Evolutionary conservation across 108 stramenopile species (phyloP).

Genomic region (Skeletonema costatum): DNA sequence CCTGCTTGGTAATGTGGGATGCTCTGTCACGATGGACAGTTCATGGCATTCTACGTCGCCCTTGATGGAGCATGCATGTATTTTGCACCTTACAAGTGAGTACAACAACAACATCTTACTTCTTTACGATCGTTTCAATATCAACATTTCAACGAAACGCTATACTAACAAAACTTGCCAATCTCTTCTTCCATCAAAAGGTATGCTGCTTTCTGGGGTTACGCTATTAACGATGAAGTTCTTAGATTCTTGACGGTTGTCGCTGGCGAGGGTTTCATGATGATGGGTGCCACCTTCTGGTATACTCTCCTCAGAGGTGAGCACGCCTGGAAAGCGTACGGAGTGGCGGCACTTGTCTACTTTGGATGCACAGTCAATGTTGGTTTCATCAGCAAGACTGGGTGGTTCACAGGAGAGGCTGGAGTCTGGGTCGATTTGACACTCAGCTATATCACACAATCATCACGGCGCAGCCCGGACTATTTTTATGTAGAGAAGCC

Average conservation of each 20-base stretch:
- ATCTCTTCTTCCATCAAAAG: neutral
- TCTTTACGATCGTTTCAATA: no score
- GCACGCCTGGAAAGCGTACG: neutral
- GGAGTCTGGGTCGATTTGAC: neutral
- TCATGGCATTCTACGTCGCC: neutral
- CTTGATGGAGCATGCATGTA: neutral
- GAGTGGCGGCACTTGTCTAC: neutral
- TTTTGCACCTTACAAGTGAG: neutral
- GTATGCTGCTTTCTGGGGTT: neutral
- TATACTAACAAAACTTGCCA: neutral
- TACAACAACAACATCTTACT: neutral
- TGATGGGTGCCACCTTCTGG: neutral
- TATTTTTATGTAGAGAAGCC: neutral
- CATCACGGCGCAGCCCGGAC: neutral
- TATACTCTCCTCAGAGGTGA: neutral
- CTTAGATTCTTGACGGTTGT: neutral
- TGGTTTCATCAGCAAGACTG: conserved; percentile 1
- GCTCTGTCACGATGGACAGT: no score
- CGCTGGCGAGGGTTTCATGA: neutral
- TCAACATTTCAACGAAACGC: neutral
- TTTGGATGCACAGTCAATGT: neutral
- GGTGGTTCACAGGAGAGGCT: neutral
- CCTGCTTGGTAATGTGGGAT: no score
- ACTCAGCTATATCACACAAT: neutral
- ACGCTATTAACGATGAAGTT: neutral